These are phyloP conservation scores for Calonectria pseudoturangicola DNA, from an alignment of 2,329 filamentous ascomycete genomes.

Conservation along the genomic window DNA sequence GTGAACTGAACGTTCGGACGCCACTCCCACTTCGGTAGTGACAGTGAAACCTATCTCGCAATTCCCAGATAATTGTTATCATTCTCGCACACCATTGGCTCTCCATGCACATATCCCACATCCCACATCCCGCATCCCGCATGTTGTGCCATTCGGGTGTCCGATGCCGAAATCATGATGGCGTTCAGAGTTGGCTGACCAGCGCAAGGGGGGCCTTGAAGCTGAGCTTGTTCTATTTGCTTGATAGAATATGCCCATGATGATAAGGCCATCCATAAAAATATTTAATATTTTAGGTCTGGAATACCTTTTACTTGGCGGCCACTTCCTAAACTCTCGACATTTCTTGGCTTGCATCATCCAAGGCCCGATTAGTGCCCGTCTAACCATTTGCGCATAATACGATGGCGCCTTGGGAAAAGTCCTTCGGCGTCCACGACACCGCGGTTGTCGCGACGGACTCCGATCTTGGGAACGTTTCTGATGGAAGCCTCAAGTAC, in stretches of 20 bases:
- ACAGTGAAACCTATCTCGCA: constrained; percentile 9
- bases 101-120: not conserved
- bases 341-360: not conserved
- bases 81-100: constrained; percentile 13
- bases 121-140: constrained; percentile 26
- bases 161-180: constrained; percentile 29
- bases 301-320: not conserved
- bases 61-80: not conserved
- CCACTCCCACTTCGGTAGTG: not conserved
- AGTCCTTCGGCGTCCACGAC: constrained; percentile 9
- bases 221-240: not conserved
- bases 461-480: constrained; percentile 24
- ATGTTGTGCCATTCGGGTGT: constrained; percentile 21
- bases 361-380: not conserved
- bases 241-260: no score
- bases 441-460: constrained; percentile 3
- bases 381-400: not conserved
- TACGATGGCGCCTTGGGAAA: constrained; percentile 29
- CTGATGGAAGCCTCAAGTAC: constrained; percentile 35
- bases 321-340: not conserved
- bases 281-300: constrained; percentile 17
- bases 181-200: constrained; percentile 9
- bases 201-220: not conserved
- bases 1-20: not conserved
- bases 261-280: not conserved